phyloP scores from a whole-genome alignment of 768 basidiomycete species.

The Psilocybe cubensis region DNA sequence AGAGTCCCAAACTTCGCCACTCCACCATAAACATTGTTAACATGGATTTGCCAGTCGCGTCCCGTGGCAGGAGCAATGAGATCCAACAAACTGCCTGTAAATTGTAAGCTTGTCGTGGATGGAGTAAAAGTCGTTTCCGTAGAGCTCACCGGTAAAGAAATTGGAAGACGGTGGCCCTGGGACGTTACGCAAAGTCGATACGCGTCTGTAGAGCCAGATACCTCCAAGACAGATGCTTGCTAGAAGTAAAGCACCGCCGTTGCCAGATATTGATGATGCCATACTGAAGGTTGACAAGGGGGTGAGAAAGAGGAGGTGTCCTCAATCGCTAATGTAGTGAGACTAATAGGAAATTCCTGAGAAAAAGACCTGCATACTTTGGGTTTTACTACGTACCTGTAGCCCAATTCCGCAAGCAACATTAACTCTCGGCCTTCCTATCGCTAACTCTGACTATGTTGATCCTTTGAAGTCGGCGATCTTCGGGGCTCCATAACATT shows the following conservation, averaged over 20 bases:
- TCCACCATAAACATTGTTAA: slow-evolving; percentile 1
- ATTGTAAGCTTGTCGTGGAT: neutral
- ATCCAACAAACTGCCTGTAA: slow-evolving; percentile 2
- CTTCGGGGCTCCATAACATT: neutral
- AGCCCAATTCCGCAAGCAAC: neutral
- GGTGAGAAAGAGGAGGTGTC: neutral
- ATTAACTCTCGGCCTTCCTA: too few species aligned
- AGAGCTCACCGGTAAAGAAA: neutral
- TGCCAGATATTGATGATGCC: neutral
- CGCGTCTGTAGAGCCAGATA: slow-evolving; percentile 1
- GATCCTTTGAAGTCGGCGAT: neutral
- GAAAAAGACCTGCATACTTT: too few species aligned
- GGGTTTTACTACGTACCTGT: neutral
- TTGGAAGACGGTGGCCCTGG: neutral
- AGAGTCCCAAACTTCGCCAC: neutral
- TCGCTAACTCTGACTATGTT: neutral
- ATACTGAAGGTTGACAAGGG: neutral
- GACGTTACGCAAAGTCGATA: neutral
- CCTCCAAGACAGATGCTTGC: neutral
- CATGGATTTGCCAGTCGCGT: slow-evolving; percentile 8
- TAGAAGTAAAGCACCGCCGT: neutral
- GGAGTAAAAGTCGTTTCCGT: neutral
- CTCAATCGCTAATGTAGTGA: neutral
- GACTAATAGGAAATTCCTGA: too few species aligned
- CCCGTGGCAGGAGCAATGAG: slow-evolving; percentile 9